These are phyloP conservation scores for Vachellia pachyceras DNA, from an alignment of 306 rosid genomes.

Conservation along the genomic window DNA sequence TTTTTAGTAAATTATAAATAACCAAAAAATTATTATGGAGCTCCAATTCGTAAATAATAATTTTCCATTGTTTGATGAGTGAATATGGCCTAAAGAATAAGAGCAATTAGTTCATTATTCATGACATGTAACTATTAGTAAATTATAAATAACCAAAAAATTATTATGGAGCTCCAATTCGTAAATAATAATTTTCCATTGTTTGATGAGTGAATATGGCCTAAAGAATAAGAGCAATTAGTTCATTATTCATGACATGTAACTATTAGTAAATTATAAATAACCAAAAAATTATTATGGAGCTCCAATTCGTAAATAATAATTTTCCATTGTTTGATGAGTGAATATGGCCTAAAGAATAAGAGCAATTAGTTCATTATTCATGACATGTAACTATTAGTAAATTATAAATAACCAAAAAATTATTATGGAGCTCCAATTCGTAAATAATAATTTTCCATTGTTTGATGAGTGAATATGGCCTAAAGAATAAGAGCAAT, in stretches of 20 bases:
- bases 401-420: neutral
- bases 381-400: neutral
- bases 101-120: neutral
- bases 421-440: neutral
- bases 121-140: neutral
- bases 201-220: conserved; percentile 24
- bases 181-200: conserved; percentile 8
- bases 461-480: conserved; percentile 28
- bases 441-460: neutral
- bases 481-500: conserved; percentile 2
- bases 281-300: neutral
- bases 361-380: neutral
- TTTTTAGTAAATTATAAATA: neutral
- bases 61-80: conserved; percentile 30
- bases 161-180: neutral
- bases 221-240: neutral
- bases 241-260: neutral
- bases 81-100: conserved; percentile 2
- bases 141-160: neutral
- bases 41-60: neutral
- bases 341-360: conserved; percentile 3
- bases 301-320: neutral
- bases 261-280: neutral
- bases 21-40: neutral
- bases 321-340: conserved; percentile 28